Conservation (phyloP, 345 rosid genomes). For the Garcia nutans region DNA sequence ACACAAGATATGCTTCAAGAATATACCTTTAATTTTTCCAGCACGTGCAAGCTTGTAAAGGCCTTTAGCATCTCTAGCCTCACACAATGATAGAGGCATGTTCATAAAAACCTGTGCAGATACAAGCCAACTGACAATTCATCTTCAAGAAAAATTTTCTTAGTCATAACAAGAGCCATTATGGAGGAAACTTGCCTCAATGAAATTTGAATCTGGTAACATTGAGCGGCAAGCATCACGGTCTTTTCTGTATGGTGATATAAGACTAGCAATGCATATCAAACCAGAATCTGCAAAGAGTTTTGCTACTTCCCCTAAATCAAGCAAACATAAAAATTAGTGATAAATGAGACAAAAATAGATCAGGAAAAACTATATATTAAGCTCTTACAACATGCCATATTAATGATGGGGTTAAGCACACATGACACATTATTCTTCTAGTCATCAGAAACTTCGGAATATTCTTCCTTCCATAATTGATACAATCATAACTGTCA, state of each 20-base stretch:
- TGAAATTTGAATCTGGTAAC: constrained; percentile 59
- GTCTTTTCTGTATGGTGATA: constrained; percentile 87
- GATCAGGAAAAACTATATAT: background rate
- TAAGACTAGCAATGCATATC: constrained; percentile 87
- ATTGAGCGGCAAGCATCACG: constrained; percentile 82
- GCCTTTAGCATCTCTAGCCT: constrained; percentile 87
- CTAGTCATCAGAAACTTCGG: background rate
- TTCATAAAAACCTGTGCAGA: constrained; percentile 77
- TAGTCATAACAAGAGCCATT: constrained; percentile 4
- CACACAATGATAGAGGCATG: constrained; percentile 75
- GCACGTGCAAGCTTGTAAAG: constrained; percentile 92
- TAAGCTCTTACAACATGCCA: background rate
- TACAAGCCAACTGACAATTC: constrained; percentile 3
- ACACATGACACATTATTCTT: background rate
- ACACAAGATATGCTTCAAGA: background rate
- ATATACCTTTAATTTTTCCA: constrained; percentile 79
- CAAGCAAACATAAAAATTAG: constrained; percentile 3
- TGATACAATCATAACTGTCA: background rate
- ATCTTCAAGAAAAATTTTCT: constrained; percentile 2
- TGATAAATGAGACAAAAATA: constrained; percentile 2
- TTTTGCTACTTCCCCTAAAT: constrained; percentile 83
- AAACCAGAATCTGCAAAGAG: constrained; percentile 91
- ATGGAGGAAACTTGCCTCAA: constrained; percentile 55
- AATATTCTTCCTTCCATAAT: background rate
- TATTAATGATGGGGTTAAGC: background rate